phyloP scores from a whole-genome alignment of 2,329 filamentous ascomycete genomes.

The Colletotrichum trifolii region DNA sequence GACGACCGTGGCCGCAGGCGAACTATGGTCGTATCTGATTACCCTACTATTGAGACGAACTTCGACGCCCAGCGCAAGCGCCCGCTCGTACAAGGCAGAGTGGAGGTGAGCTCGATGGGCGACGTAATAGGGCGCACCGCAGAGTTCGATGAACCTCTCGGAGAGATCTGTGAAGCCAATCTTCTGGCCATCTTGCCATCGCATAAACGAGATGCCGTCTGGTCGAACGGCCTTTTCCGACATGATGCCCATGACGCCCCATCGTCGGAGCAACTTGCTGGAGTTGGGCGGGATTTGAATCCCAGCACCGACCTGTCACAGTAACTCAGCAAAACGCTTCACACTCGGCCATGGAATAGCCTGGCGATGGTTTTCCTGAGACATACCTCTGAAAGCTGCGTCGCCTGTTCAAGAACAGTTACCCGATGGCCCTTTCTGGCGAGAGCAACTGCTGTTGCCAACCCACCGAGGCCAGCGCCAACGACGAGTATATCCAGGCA shows the following conservation, averaged over 20 bases:
- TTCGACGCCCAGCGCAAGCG: constrained; percentile 41
- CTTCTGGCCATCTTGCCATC: constrained; percentile 41
- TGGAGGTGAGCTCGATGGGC: constrained; percentile 51
- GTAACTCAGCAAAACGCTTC: background rate
- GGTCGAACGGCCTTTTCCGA: constrained; percentile 37
- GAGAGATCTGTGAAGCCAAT: constrained; percentile 39
- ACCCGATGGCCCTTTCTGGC: constrained; percentile 29
- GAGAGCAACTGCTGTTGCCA: constrained; percentile 33
- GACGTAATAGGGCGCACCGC: constrained; percentile 48
- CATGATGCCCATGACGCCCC: constrained; percentile 41
- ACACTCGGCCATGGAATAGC: no score
- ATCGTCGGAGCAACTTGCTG: constrained; percentile 36
- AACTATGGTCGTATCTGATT: constrained; percentile 38
- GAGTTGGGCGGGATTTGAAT: constrained; percentile 39
- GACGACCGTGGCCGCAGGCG: constrained; percentile 38
- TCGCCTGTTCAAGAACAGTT: constrained; percentile 35
- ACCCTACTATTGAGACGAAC: constrained; percentile 42
- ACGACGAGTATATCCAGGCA: constrained; percentile 30
- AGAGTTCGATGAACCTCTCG: constrained; percentile 40
- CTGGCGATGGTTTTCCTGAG: no score
- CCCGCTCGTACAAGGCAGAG: constrained; percentile 43
- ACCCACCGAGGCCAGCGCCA: constrained; percentile 36
- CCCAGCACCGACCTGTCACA: constrained; percentile 36
- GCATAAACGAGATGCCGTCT: constrained; percentile 39
- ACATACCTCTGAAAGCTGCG: constrained; percentile 21